Conservation (phyloP, 768 basidiomycete species). For the Russula sp. region DNA sequence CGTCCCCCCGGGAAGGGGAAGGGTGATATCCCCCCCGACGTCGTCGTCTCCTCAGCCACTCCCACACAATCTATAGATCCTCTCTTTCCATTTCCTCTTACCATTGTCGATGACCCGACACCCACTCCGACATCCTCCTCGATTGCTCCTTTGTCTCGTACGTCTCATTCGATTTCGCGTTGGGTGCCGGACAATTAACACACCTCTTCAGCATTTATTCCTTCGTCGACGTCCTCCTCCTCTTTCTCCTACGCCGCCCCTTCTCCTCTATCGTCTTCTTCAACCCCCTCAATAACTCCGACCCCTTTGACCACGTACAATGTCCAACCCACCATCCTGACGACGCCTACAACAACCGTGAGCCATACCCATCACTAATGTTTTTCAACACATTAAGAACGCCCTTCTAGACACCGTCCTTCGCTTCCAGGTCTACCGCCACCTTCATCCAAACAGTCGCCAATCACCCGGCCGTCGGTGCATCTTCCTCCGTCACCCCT, state of each 20-base stretch:
- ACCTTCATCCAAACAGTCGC: constrained; percentile 9
- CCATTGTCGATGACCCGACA: neutral
- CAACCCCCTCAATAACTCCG: neutral
- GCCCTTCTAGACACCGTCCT: neutral
- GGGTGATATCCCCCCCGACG: neutral
- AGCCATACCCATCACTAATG: neutral
- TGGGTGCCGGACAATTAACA: neutral
- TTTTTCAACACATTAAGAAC: neutral
- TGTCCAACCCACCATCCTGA: neutral
- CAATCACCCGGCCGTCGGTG: neutral
- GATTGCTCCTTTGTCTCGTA: neutral
- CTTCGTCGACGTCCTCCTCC: neutral
- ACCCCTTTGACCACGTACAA: neutral
- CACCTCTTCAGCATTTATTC: neutral
- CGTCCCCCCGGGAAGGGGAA: too few relatives aligned
- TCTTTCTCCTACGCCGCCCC: neutral
- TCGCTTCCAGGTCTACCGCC: neutral
- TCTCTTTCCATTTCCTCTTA: neutral
- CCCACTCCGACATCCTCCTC: neutral
- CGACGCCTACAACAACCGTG: neutral
- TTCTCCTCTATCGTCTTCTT: neutral
- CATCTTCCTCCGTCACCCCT: constrained; percentile 2
- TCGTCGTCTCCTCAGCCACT: neutral
- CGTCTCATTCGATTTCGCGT: neutral
- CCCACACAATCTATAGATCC: neutral